These are phyloP conservation scores for Rhodamnia argentea DNA, from an alignment of 345 rosid genomes.

Conservation along the genomic window DNA sequence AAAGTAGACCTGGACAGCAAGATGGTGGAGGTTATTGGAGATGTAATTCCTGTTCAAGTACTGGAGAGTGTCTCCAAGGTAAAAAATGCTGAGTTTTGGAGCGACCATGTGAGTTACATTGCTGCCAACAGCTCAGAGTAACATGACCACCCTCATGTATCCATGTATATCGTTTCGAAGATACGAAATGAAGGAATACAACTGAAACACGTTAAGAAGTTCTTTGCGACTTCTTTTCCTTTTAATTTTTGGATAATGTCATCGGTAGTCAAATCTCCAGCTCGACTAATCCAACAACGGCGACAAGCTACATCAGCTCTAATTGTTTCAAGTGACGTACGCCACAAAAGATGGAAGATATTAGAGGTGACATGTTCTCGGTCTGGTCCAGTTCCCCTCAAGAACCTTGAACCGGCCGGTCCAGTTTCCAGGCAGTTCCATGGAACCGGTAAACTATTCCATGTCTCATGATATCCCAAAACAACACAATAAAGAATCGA, in stretches of 20 bases:
- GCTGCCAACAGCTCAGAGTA: background rate
- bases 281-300: background rate
- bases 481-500: no score
- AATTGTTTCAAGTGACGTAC: background rate
- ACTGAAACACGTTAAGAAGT: background rate
- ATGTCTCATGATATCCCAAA: no score
- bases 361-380: no score
- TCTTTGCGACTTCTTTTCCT: background rate
- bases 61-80: constrained; percentile 77
- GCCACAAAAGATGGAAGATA: background rate
- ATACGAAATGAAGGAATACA: background rate
- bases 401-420: no score
- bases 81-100: constrained; percentile 79
- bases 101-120: constrained; percentile 1
- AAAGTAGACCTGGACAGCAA: constrained; percentile 91
- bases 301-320: background rate
- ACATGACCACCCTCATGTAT: background rate
- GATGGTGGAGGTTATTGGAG: constrained; percentile 74
- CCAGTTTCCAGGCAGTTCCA: rapidly evolving
- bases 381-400: no score
- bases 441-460: no score
- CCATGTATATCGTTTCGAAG: background rate
- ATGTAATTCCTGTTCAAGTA: constrained; percentile 64
- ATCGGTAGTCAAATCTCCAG: background rate
- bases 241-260: background rate